phyloP scores from a whole-genome alignment of 768 basidiomycete genomes.

The Tricholomella constricta region DNA sequence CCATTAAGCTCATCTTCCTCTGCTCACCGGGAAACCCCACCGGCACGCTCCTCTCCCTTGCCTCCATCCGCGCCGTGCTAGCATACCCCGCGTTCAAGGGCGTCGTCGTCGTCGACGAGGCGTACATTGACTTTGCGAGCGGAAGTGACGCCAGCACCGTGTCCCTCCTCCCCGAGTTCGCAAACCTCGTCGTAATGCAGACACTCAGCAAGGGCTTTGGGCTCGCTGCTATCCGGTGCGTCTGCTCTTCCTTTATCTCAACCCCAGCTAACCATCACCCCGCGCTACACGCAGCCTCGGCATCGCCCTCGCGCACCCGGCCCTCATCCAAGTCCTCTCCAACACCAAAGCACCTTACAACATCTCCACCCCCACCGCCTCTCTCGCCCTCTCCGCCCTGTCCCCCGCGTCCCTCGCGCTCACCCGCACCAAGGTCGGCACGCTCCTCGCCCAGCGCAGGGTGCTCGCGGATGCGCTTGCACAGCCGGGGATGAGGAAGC shows the following conservation, averaged over 20 bases:
- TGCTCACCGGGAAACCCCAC: slow-evolving; percentile 99
- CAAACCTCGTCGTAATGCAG: slow-evolving; percentile 93
- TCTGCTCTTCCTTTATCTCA: slow-evolving; percentile 2
- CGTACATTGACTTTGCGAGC: slow-evolving; percentile 92
- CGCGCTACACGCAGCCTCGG: slow-evolving; percentile 65
- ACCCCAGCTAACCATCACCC: not conserved
- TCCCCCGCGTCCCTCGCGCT: slow-evolving; percentile 57
- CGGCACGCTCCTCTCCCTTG: slow-evolving; percentile 79
- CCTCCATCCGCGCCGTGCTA: slow-evolving; percentile 66
- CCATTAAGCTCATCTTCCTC: slow-evolving; percentile 90
- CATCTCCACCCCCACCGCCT: slow-evolving; percentile 86
- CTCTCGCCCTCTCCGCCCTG: slow-evolving; percentile 79
- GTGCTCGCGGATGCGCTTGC: slow-evolving; percentile 54
- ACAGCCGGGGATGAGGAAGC: slow-evolving; percentile 32
- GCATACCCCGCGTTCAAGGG: slow-evolving; percentile 86
- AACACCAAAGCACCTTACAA: slow-evolving; percentile 99
- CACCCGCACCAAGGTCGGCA: slow-evolving; percentile 68
- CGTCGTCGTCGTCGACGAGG: slow-evolving; percentile 93
- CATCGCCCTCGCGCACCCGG: slow-evolving; percentile 85
- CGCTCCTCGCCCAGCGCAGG: slow-evolving; percentile 59
- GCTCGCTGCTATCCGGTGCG: slow-evolving; percentile 90
- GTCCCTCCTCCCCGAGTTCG: slow-evolving; percentile 74
- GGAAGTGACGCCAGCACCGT: slow-evolving; percentile 58
- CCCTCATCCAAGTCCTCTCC: slow-evolving; percentile 85
- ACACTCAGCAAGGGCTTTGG: slow-evolving; percentile 97